Percentiles rank a stretch among this genome's conserved stretches.
Conservation (phyloP, 2,329 filamentous ascomycete genomes). For the Thermomyces lanuginosus region DNA sequence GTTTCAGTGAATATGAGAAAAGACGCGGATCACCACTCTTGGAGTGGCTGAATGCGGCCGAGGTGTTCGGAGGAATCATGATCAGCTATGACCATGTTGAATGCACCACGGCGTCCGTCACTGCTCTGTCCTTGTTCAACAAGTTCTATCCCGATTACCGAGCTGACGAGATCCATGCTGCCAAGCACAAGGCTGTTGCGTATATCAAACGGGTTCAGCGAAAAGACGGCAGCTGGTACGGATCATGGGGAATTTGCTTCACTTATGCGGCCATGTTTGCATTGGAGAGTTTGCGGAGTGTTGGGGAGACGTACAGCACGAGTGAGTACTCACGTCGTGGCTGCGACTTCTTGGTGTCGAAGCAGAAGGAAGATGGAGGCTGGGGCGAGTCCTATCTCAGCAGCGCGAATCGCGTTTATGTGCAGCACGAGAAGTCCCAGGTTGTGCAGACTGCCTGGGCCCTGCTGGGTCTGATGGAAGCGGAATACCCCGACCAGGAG, state of each 20-base stretch:
- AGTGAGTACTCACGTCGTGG: conserved; percentile 54
- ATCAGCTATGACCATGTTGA: conserved; percentile 97
- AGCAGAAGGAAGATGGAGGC: conserved; percentile 76
- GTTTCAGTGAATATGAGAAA: conserved; percentile 78
- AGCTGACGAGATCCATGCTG: conserved; percentile 52
- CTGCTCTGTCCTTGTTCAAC: conserved; percentile 66
- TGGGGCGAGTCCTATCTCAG: conserved; percentile 92
- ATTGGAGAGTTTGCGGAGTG: conserved; percentile 63
- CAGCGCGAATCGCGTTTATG: conserved; percentile 61
- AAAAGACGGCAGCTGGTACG: conserved; percentile 87
- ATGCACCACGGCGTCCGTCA: conserved; percentile 90
- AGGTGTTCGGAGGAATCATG: conserved; percentile 96
- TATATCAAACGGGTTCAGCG: conserved; percentile 73
- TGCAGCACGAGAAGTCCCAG: conserved; percentile 63
- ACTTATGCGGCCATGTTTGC: conserved; percentile 97
- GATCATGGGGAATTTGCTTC: conserved; percentile 95
- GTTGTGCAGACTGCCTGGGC: conserved; percentile 95
- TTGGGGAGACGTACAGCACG: conserved; percentile 66
- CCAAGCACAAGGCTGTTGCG: conserved; percentile 55
- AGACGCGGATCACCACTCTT: conserved; percentile 61
- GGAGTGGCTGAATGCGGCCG: conserved; percentile 82
- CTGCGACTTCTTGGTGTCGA: conserved; percentile 71
- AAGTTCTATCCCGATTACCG: conserved; percentile 71
- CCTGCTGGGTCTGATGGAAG: conserved; percentile 64
- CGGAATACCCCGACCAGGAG: conserved; percentile 58